These are phyloP conservation scores for Suhomyces xylopsoci DNA, from an alignment of 805 yeast genomes.

Conservation along the genomic window DNA sequence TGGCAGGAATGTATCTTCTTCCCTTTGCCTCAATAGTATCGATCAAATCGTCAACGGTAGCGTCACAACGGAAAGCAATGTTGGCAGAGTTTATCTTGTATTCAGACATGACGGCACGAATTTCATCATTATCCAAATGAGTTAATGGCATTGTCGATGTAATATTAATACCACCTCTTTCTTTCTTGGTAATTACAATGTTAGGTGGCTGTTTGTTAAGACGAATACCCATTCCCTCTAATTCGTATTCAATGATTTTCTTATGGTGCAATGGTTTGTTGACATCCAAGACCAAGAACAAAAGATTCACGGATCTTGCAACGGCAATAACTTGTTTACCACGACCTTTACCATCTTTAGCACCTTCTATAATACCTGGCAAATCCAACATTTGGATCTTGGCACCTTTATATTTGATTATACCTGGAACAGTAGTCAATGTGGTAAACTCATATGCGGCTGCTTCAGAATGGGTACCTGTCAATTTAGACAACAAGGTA, in stretches of 20 bases:
- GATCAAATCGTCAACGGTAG: slow-evolving; percentile 93
- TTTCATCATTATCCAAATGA: slow-evolving; percentile 87
- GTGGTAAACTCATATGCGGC: slow-evolving; percentile 98
- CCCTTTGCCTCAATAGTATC: slow-evolving; percentile 89
- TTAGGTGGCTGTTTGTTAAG: slow-evolving; percentile 91
- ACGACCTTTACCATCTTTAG: slow-evolving; percentile 88
- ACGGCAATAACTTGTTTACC: slow-evolving; percentile 98
- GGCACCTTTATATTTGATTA: slow-evolving; percentile 93
- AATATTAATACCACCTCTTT: slow-evolving; percentile 91
- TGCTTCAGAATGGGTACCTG: slow-evolving; percentile 97
- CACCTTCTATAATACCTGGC: slow-evolving; percentile 90
- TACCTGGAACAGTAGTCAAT: slow-evolving; percentile 95
- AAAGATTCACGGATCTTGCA: slow-evolving; percentile 93
- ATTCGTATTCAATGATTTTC: slow-evolving; percentile 87
- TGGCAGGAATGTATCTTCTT: slow-evolving; percentile 92
- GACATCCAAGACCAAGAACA: slow-evolving; percentile 92
- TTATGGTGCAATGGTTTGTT: slow-evolving; percentile 95
- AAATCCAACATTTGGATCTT: slow-evolving; percentile 93
- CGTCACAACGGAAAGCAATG: slow-evolving; percentile 94
- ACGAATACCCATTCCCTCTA: slow-evolving; percentile 97
- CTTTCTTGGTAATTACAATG: slow-evolving; percentile 86
- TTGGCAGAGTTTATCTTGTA: slow-evolving; percentile 95
- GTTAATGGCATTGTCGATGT: slow-evolving; percentile 93
- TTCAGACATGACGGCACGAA: slow-evolving; percentile 93
- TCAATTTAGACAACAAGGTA: slow-evolving; percentile 79